Evolutionary conservation across 2,329 filamentous ascomycete genomes (phyloP).

Genomic region (Alternaria hordeiaustralica): DNA sequence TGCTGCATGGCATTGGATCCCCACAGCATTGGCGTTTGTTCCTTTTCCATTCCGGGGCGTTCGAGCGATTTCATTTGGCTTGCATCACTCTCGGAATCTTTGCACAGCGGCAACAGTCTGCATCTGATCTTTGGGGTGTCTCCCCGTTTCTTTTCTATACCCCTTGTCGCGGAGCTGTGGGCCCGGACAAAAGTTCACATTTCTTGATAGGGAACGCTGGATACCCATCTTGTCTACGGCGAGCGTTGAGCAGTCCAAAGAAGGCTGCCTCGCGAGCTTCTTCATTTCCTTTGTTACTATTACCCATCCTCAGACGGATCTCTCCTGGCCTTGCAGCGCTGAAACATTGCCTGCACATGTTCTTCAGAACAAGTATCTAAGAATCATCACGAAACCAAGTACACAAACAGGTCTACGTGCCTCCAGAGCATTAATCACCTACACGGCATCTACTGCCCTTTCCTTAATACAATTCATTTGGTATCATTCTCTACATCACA

Average conservation of each 20-base stretch:
- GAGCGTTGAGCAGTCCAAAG: conserved; percentile 31
- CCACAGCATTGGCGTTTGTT: conserved; percentile 45
- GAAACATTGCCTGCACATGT: conserved; percentile 35
- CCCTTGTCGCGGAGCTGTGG: conserved; percentile 26
- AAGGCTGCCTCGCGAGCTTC: conserved; percentile 38
- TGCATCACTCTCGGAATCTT: conserved; percentile 34
- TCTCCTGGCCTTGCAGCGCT: conserved; percentile 38
- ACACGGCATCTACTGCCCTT: conserved; percentile 24
- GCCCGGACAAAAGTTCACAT: conserved; percentile 32
- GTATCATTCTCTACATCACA: conserved; percentile 19
- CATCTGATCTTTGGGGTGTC: conserved; percentile 25
- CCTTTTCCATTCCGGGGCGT: conserved; percentile 42
- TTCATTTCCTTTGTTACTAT: conserved; percentile 45
- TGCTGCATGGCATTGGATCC: conserved; percentile 41
- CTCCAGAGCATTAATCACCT: conserved; percentile 29
- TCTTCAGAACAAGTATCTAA: conserved; percentile 36
- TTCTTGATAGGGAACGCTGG: conserved; percentile 35
- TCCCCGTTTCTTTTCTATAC: conserved; percentile 43
- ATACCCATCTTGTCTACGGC: conserved; percentile 36
- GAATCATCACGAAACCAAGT: conserved; percentile 43
- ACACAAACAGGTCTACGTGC: conserved; percentile 41
- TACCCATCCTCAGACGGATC: conserved; percentile 42
- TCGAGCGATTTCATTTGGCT: conserved; percentile 43
- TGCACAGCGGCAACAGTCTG: conserved; percentile 30
- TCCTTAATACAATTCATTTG: conserved; percentile 25